Percentiles rank a stretch among this genome's conserved stretches.
Conservation (phyloP, 176 grass and related monocot species). For the Echinochloa phyllopogon region DNA sequence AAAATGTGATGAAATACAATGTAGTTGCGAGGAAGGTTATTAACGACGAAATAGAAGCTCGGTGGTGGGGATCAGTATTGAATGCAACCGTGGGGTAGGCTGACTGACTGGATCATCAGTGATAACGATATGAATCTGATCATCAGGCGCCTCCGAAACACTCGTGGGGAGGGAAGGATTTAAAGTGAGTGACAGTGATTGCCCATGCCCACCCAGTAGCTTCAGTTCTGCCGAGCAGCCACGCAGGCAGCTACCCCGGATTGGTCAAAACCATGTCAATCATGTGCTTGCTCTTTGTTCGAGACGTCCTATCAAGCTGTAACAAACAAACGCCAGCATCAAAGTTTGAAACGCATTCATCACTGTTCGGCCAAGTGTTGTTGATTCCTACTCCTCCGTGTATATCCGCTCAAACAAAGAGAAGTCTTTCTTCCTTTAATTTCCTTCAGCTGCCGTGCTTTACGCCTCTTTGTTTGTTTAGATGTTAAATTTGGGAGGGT, state of each 20-base stretch:
- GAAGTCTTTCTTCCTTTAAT: too few species aligned
- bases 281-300: neutral
- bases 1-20: too few species aligned
- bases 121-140: too few species aligned
- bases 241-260: neutral
- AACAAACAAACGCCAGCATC: neutral
- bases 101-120: too few species aligned
- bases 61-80: neutral
- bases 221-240: neutral
- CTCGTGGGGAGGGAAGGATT: neutral
- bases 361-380: neutral
- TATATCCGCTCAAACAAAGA: neutral
- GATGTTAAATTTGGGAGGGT: too few species aligned
- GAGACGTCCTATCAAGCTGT: neutral
- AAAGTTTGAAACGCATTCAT: constrained; percentile 1
- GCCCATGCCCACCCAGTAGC: neutral
- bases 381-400: neutral
- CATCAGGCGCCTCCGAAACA: too few species aligned
- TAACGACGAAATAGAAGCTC: neutral
- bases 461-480: neutral
- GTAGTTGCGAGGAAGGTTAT: neutral
- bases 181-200: neutral
- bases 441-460: neutral
- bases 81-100: too few species aligned
- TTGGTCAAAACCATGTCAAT: constrained; percentile 12